These are phyloP conservation scores for Aegilops longissima DNA, from an alignment of 176 grass and related monocot species.

Conservation along the genomic window DNA sequence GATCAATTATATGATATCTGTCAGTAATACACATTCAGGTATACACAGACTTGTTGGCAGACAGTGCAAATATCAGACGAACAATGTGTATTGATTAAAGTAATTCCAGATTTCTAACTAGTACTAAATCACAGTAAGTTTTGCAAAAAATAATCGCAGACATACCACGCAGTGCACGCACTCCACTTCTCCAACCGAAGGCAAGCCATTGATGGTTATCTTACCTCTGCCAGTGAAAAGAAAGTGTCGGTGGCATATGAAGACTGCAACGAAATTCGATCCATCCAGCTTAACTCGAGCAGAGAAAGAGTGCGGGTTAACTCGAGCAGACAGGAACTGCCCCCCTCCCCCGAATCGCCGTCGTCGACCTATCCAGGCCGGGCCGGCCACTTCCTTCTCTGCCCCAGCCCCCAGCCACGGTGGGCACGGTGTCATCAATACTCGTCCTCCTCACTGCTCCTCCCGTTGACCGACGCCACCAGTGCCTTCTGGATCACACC, in stretches of 20 bases:
- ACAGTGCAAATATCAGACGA: background rate
- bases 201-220: background rate
- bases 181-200: background rate
- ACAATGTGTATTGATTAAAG: background rate
- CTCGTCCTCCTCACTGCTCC: background rate
- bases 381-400: background rate
- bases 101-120: background rate
- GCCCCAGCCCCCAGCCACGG: background rate
- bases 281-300: no score
- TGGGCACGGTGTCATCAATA: background rate
- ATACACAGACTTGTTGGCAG: background rate
- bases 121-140: background rate
- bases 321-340: background rate
- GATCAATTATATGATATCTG: background rate
- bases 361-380: background rate
- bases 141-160: background rate
- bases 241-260: background rate
- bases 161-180: background rate
- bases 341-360: background rate
- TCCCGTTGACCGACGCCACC: background rate
- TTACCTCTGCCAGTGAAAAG: background rate
- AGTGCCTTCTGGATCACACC: background rate
- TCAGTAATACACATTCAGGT: background rate
- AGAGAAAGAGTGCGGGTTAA: background rate
- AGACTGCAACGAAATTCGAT: background rate